These are phyloP conservation scores for Colletotrichum chlorophyti DNA, from an alignment of 2,329 filamentous ascomycete genomes.

Conservation along the genomic window DNA sequence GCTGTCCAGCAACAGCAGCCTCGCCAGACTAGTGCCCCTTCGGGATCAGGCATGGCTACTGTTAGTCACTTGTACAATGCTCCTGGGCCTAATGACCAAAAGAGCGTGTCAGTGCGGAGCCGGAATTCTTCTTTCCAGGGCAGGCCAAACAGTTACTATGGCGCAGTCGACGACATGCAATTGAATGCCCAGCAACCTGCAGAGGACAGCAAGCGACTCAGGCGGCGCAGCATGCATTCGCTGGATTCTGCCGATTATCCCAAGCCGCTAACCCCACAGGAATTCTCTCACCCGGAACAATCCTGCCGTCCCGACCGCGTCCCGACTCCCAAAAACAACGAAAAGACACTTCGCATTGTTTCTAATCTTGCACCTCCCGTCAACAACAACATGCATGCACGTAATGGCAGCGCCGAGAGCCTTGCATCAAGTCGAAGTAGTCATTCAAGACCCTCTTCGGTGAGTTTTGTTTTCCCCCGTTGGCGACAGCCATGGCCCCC, in stretches of 20 bases:
- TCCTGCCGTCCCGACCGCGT: constrained; percentile 28
- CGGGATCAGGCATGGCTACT: constrained; percentile 60
- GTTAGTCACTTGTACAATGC: constrained; percentile 63
- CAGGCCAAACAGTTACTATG: constrained; percentile 62
- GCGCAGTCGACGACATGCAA: constrained; percentile 70
- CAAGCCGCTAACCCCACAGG: constrained; percentile 45
- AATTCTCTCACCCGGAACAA: constrained; percentile 40
- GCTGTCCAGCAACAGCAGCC: constrained; percentile 52
- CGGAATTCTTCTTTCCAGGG: constrained; percentile 44
- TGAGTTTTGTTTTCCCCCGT: constrained; percentile 52
- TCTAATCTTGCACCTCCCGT: constrained; percentile 33
- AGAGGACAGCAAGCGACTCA: constrained; percentile 79
- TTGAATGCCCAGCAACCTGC: constrained; percentile 61
- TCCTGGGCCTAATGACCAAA: constrained; percentile 38
- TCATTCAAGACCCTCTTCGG: constrained; percentile 68
- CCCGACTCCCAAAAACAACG: constrained; percentile 34
- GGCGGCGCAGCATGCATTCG: constrained; percentile 83
- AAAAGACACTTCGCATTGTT: constrained; percentile 47
- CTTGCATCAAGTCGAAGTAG: constrained; percentile 63
- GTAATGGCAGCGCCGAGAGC: constrained; percentile 71
- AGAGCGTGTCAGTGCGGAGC: constrained; percentile 32
- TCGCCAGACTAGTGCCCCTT: constrained; percentile 47
- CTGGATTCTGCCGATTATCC: constrained; percentile 55
- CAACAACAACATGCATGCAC: constrained; percentile 41
- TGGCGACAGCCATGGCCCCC: too few relatives aligned